Percentiles rank a stretch among this genome's conserved stretches.
phyloP scores from a whole-genome alignment of 345 rosid genomes.

The Boechera divaricarpa region DNA sequence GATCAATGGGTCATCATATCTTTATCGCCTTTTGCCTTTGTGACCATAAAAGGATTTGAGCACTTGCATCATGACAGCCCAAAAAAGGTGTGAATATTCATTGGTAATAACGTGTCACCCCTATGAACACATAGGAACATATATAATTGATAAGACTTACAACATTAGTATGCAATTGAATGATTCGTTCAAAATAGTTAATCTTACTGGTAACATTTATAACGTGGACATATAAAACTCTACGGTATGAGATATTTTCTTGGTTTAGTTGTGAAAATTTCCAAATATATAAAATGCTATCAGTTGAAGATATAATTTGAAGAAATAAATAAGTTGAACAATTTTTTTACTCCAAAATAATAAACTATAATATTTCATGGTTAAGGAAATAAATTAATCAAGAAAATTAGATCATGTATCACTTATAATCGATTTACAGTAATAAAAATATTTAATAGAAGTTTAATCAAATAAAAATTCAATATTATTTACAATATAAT shows the following conservation, averaged over 20 bases:
- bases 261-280: background rate
- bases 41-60: slow-evolving; percentile 43
- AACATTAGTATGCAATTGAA: background rate
- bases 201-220: too few relatives aligned
- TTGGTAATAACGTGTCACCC: slow-evolving; percentile 35
- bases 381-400: too few relatives aligned
- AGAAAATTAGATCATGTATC: too few relatives aligned
- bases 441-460: too few relatives aligned
- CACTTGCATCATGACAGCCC: slow-evolving; percentile 42
- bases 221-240: background rate
- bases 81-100: slow-evolving; percentile 38
- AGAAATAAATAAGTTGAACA: background rate
- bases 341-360: too few relatives aligned
- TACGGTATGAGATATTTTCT: background rate
- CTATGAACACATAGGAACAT: slow-evolving; percentile 28
- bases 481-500: too few relatives aligned
- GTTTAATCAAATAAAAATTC: too few relatives aligned
- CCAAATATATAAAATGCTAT: background rate
- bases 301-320: background rate
- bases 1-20: slow-evolving; percentile 40
- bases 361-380: too few relatives aligned
- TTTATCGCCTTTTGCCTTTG: slow-evolving; percentile 41
- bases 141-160: slow-evolving; percentile 3
- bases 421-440: too few relatives aligned
- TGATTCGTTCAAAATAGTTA: background rate